A percentile compares a stretch with the other conserved stretches of the same genome.
Conservation (phyloP, 495 filamentous ascomycete genomes). For the Aspergillus panamensis region DNA sequence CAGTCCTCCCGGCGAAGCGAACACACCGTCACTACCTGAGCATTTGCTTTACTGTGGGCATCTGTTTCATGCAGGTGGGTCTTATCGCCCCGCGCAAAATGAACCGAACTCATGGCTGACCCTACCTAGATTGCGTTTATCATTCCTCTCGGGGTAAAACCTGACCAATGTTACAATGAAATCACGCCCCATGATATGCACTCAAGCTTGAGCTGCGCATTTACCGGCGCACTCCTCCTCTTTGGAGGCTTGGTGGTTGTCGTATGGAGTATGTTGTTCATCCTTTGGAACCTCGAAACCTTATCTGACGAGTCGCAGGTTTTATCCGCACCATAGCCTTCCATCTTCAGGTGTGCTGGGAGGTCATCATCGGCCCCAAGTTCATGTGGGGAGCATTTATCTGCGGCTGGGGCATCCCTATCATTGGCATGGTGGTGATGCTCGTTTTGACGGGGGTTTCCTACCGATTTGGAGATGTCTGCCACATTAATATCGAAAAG, state of each 20-base stretch:
- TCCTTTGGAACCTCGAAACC: neutral
- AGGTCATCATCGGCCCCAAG: slow-evolving; percentile 77
- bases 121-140: slow-evolving; percentile 63
- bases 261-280: slow-evolving; percentile 63
- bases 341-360: slow-evolving; percentile 97
- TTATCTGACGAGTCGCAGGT: slow-evolving; percentile 38
- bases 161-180: slow-evolving; percentile 77
- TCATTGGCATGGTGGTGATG: slow-evolving; percentile 65
- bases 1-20: slow-evolving; percentile 79
- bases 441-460: slow-evolving; percentile 87
- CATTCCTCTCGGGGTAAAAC: slow-evolving; percentile 77
- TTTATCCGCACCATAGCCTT: slow-evolving; percentile 88
- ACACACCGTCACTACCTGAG: slow-evolving; percentile 91
- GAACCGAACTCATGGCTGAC: slow-evolving; percentile 8
- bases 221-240: slow-evolving; percentile 81
- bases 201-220: slow-evolving; percentile 73
- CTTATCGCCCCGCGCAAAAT: neutral
- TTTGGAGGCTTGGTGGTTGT: slow-evolving; percentile 79
- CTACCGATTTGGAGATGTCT: slow-evolving; percentile 85
- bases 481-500: slow-evolving; percentile 85
- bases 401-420: slow-evolving; percentile 79
- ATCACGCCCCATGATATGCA: slow-evolving; percentile 96
- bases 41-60: slow-evolving; percentile 72
- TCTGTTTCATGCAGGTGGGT: slow-evolving; percentile 73
- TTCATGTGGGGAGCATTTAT: slow-evolving; percentile 87